These are phyloP conservation scores for Mariannaea elegans DNA, from an alignment of 2,329 filamentous ascomycete species.

Conservation along the genomic window DNA sequence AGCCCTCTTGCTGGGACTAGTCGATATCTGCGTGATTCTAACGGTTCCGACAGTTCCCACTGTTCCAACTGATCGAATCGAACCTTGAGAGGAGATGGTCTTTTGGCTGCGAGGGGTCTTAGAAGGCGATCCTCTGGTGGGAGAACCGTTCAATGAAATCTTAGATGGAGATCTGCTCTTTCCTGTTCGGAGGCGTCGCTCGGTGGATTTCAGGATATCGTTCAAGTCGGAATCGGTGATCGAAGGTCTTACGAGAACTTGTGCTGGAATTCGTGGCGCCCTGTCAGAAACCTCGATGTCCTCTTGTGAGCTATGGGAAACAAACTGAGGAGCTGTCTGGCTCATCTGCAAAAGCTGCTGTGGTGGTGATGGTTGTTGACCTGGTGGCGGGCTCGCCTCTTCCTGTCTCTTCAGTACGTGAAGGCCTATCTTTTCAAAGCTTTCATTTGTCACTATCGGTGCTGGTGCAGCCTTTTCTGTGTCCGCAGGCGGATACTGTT, in stretches of 20 bases:
- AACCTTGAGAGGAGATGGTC: conserved; percentile 24
- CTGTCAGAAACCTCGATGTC: conserved; percentile 11
- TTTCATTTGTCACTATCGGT: neutral
- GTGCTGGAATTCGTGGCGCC: conserved; percentile 26
- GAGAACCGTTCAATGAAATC: conserved; percentile 38
- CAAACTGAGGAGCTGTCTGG: conserved; percentile 34
- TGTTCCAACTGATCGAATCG: conserved; percentile 36
- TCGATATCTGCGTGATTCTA: conserved; percentile 29
- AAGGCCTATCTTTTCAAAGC: conserved; percentile 20
- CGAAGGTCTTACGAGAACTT: conserved; percentile 34
- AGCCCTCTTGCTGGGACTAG: conserved; percentile 42
- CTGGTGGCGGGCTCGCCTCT: neutral
- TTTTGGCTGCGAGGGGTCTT: conserved; percentile 45
- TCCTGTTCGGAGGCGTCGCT: conserved; percentile 58
- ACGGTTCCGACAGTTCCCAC: conserved; percentile 30
- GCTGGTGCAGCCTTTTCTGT: conserved; percentile 31
- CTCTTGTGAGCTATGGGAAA: conserved; percentile 22
- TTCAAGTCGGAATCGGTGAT: conserved; percentile 58
- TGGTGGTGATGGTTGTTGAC: neutral
- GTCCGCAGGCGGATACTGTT: conserved; percentile 1
- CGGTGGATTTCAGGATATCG: conserved; percentile 62
- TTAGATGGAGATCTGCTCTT: conserved; percentile 43
- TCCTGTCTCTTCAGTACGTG: conserved; percentile 31
- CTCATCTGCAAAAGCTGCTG: conserved; percentile 25
- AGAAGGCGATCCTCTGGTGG: conserved; percentile 37